These are phyloP conservation scores for Colletotrichum lini DNA, from an alignment of 2,329 filamentous ascomycete genomes.

Conservation along the genomic window DNA sequence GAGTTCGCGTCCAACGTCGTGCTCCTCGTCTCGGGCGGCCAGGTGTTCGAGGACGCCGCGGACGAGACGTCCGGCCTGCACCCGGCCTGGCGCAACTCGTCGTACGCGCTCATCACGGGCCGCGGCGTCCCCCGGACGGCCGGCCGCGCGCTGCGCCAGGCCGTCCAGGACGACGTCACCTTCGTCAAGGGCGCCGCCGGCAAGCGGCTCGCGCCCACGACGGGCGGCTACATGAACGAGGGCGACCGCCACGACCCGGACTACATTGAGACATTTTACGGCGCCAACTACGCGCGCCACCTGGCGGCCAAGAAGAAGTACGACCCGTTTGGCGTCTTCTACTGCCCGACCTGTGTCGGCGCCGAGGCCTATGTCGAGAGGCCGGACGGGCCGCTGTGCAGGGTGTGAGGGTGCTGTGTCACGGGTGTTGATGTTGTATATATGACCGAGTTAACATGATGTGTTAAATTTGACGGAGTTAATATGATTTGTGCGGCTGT, in stretches of 20 bases:
- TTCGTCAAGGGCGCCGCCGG: conserved; percentile 49
- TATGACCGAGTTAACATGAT: too few relatives aligned
- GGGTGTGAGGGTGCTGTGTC: background rate
- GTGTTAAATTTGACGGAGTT: too few relatives aligned
- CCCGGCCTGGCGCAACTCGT: conserved; percentile 27
- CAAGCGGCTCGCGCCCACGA: conserved; percentile 54
- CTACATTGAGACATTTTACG: conserved; percentile 53
- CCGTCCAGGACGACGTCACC: conserved; percentile 48
- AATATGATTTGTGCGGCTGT: too few relatives aligned
- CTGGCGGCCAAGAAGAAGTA: conserved; percentile 51
- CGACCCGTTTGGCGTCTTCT: conserved; percentile 53
- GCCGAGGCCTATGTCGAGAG: conserved; percentile 50
- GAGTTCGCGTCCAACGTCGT: conserved; percentile 46
- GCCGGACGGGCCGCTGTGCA: conserved; percentile 45
- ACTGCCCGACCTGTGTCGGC: conserved; percentile 57
- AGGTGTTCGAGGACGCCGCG: conserved; percentile 47
- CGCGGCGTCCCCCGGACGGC: conserved; percentile 41
- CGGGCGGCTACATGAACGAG: conserved; percentile 61
- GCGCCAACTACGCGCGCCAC: conserved; percentile 50
- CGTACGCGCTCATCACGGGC: conserved; percentile 41
- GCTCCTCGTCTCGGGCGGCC: conserved; percentile 49
- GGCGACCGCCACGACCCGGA: conserved; percentile 54
- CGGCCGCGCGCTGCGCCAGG: conserved; percentile 41
- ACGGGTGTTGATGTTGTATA: too few relatives aligned
- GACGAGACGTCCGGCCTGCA: conserved; percentile 49